Evolutionary conservation across 768 basidiomycete genomes (phyloP).

Genomic region (Leucosporidium creatinivorum): DNA sequence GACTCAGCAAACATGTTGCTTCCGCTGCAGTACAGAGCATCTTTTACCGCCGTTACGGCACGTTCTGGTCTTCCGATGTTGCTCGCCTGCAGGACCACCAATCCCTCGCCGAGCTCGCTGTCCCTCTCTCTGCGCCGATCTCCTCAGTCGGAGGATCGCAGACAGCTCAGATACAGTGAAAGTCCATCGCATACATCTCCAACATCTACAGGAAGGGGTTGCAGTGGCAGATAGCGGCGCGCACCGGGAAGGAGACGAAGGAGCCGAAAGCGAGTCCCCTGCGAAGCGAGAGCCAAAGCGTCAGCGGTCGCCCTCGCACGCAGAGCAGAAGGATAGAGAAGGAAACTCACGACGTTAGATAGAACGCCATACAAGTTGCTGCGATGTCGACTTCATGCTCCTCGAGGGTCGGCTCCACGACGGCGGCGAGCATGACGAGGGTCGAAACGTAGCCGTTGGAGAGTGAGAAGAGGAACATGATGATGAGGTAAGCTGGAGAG

Average conservation of each 20-base stretch:
- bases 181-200: no score
- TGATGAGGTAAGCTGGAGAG: conserved; percentile 26
- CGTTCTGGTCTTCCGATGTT: no score
- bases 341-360: neutral
- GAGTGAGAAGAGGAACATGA: conserved; percentile 35
- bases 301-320: neutral
- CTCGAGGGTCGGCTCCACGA: conserved; percentile 31
- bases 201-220: conserved; percentile 16
- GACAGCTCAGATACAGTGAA: no score
- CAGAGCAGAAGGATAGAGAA: neutral
- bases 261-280: conserved; percentile 27
- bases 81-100: no score
- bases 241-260: conserved; percentile 24
- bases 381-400: conserved; percentile 33
- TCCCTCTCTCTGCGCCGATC: no score
- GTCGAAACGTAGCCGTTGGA: conserved; percentile 36
- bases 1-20: no score
- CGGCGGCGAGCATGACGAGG: conserved; percentile 34
- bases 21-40: no score
- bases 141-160: no score
- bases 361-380: neutral
- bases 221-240: conserved; percentile 15
- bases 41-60: no score
- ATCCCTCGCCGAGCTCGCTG: no score
- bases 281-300: conserved; percentile 9